Conservation (phyloP, 371 early-diverging fungal genomes). For the Mucor lusitanicus region DNA sequence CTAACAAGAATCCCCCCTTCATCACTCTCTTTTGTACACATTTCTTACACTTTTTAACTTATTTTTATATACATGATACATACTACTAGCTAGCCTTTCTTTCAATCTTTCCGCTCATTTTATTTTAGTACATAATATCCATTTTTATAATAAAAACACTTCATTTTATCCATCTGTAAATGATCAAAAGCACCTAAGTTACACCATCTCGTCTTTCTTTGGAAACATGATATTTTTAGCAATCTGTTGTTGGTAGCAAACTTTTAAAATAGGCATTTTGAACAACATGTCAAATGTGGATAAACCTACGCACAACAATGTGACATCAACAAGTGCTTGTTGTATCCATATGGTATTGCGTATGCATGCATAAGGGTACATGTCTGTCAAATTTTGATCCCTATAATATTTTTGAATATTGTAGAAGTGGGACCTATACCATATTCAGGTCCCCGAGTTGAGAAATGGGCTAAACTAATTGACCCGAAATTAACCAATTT, state of each 20-base stretch:
- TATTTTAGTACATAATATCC: neutral
- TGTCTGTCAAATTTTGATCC: neutral
- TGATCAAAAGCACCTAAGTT: no score
- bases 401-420: no score
- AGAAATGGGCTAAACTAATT: neutral
- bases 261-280: neutral
- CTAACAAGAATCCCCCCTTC: neutral
- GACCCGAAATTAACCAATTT: neutral
- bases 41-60: neutral
- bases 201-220: neutral
- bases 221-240: neutral
- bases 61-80: neutral
- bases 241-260: neutral
- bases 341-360: neutral
- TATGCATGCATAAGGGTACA: neutral
- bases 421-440: no score
- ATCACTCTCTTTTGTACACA: neutral
- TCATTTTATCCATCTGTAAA: neutral
- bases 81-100: neutral
- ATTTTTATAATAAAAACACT: neutral
- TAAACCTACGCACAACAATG: neutral
- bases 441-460: neutral
- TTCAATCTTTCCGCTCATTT: neutral
- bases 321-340: neutral
- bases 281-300: neutral